Base-by-base conservation (phyloP, 352 stramenopile genomes). In the Pythium monospermum region DNA sequence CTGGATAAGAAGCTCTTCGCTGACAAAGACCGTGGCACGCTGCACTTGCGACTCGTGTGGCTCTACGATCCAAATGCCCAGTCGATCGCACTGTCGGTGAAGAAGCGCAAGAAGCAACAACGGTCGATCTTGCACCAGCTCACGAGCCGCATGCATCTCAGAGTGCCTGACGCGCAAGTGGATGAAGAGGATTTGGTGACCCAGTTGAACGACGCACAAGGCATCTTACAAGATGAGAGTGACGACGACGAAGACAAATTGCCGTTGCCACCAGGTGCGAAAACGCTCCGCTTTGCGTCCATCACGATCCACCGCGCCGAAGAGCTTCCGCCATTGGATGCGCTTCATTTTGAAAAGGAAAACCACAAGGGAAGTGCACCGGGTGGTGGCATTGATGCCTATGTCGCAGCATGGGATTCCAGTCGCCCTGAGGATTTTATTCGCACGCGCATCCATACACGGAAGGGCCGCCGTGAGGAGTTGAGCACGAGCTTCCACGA, bases 391-490 rank as follows among this genome's bases (percentile, higher is more conserved):
- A 74, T 90, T n/a, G 79, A 90, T 36, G 79, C 70, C 18, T 90
- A 90, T 49, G 72, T 87, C 6, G 64, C 64, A 12, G 72, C 61
- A 4, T 67, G 61, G 41, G 31, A 86, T 16, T 56, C 60, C 1
- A 58, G 41, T 2, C 47, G 55, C 8, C 66, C 61, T 5, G 59
- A 69, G 7, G 63, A 76, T 10, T 69, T 57, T 26, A 64, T 85
- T n/a, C 76, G 72, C 41, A 90, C 78, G n/a, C 76, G 76, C 6
- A 77, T 87, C 49, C 70, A 75, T 49, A 82, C 78, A 4, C 76
- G 80, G 35, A 74, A 82, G 21, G 78, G 78, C 41, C 61, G 71
- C 10, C 73, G 74, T 39, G 66, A 86, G 18, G 62, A 85, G 52
- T 55, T 90, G 13, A 76, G 66, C 52, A 66, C 66, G 4, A 71